phyloP scores from a whole-genome alignment of 176 grass and related monocot species.

The Puccinellia tenuiflora region DNA sequence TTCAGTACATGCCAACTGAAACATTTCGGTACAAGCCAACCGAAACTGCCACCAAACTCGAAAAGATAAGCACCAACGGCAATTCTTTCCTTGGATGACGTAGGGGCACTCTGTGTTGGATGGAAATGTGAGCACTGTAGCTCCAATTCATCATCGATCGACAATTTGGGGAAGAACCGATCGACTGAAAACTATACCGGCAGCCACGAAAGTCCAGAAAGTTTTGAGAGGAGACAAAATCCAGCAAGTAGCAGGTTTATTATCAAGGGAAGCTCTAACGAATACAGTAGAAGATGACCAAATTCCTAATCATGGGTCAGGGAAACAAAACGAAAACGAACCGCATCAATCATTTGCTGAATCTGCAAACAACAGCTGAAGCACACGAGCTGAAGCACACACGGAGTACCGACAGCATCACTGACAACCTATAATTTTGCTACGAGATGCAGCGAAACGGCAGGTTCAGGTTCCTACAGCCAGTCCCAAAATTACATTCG shows the following conservation, averaged over 20 bases:
- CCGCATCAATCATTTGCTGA: not conserved
- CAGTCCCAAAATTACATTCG: not conserved
- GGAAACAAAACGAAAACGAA: not conserved
- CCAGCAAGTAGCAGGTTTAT: not conserved
- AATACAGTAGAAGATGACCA: no score
- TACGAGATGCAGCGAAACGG: not conserved
- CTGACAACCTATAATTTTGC: not conserved
- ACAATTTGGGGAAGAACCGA: not conserved
- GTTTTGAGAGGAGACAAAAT: no score
- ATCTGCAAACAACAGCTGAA: not conserved
- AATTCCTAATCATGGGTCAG: not conserved
- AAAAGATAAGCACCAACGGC: constrained; percentile 27
- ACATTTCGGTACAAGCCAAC: constrained; percentile 21
- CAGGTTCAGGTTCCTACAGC: not conserved
- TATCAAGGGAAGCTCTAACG: not conserved
- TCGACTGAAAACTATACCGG: not conserved
- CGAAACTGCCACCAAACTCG: constrained; percentile 13
- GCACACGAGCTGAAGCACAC: not conserved
- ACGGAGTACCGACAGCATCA: not conserved
- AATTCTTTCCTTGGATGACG: not conserved
- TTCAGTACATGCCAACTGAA: constrained; percentile 15
- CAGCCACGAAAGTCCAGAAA: not conserved
- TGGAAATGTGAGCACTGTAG: not conserved
- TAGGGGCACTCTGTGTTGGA: not conserved
- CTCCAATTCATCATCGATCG: not conserved